These are phyloP conservation scores for Tricharina praecox DNA, from an alignment of 495 filamentous ascomycete genomes.

Conservation along the genomic window DNA sequence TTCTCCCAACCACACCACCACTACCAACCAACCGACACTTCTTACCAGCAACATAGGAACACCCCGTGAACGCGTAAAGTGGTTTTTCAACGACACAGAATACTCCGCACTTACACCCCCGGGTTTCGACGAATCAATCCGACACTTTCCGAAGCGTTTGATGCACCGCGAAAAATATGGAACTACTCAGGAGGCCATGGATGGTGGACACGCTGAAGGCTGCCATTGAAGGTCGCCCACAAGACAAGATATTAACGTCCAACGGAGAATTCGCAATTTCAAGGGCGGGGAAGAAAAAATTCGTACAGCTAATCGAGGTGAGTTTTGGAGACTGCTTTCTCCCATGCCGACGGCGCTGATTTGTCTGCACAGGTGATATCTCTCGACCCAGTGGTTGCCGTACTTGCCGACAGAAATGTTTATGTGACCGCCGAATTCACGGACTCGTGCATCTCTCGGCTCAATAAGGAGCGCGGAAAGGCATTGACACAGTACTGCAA, in stretches of 20 bases:
- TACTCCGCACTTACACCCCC: too few species aligned
- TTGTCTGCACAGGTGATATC: background rate
- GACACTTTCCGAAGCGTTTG: too few species aligned
- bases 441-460: background rate
- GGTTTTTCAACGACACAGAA: too few species aligned
- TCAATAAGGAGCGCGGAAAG: background rate
- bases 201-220: background rate
- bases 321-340: too few species aligned
- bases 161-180: too few species aligned
- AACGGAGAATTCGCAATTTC: background rate
- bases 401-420: background rate
- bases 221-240: background rate
- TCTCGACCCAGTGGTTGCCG: background rate
- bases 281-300: background rate
- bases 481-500: background rate
- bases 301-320: background rate
- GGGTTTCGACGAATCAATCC: too few species aligned
- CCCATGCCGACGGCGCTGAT: too few species aligned
- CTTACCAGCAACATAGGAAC: too few species aligned
- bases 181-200: slow-evolving; percentile 1
- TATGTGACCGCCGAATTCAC: background rate
- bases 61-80: too few species aligned
- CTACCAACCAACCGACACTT: too few species aligned
- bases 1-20: too few species aligned
- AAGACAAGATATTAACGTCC: background rate